Base-by-base conservation (phyloP, 257 asterid species). In the Ehretia macrophylla region DNA sequence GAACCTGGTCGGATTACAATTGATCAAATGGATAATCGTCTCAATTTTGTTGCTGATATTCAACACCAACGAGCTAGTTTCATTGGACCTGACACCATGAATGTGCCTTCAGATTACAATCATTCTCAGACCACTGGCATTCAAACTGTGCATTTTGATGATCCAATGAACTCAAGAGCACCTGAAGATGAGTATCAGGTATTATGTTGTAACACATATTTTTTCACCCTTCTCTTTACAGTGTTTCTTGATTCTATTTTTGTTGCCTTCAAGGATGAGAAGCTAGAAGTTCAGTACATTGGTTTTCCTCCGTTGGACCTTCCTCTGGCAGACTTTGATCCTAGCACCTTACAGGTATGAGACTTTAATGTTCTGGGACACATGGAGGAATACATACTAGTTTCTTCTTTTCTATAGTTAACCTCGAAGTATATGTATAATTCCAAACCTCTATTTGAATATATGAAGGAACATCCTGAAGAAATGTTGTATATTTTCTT, bases 281-380 rank as follows among this genome's bases (percentile, higher is more conserved):
- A 77, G 68, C 62, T 67, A 75, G 89, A 86, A 78, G 73, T 72
- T 49, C 80, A 80, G 70, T 73, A 54, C 42, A 60, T 78, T n/a
- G 77, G 75, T 46, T 60, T 77, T 60, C 90, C 94, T 62, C 81
- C 69, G 16, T 67, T 77, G 48, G 95, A 85, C 68, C 68, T 68
- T 72, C 37, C 89, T 59, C 60, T 68, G 65, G 86, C 40, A 74
- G 85, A 74, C 47, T 83, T 90, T 72, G 95, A 87, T 79, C 77
- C 79, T 64, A 77, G 56, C 62, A 55, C 80, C 75, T 81, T 90
- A 73, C 95, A 90, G 97, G 95, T 87, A 77, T 14, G 59, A 27
- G 35, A 27, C 35, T 27, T 27, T 27, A 3, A 27, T 6, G 16
- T 32, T 37, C 50, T 32, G 50, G 32, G 14, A 27, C 35, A 47